These are phyloP conservation scores for Diophrys appendiculata DNA, from an alignment of 73 alveolate genomes.

Conservation along the genomic window DNA sequence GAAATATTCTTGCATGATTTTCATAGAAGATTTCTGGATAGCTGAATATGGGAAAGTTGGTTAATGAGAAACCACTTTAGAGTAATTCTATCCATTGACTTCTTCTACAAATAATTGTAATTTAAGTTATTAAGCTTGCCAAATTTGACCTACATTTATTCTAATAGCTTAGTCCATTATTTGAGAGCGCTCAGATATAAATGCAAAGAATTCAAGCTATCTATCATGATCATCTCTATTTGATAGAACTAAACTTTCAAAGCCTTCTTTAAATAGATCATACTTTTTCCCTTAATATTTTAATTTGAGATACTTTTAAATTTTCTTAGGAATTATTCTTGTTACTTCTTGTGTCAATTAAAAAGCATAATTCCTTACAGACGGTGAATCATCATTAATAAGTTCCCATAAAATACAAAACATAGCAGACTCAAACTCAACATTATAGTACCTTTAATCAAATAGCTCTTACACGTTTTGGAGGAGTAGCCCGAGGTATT, in stretches of 20 bases:
- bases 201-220: background rate
- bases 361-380: background rate
- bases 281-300: background rate
- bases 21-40: background rate
- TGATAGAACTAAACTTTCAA: background rate
- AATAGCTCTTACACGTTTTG: background rate
- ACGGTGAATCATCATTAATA: background rate
- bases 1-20: background rate
- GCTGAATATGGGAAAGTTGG: background rate
- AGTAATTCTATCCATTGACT: background rate
- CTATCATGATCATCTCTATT: background rate
- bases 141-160: background rate
- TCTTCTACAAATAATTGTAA: background rate
- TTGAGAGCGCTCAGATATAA: background rate
- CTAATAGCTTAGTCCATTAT: background rate
- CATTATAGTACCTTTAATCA: background rate
- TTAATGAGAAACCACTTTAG: background rate
- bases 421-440: background rate
- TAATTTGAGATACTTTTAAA: too few relatives aligned
- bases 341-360: background rate
- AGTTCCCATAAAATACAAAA: background rate
- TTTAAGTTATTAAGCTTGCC: background rate
- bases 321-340: background rate
- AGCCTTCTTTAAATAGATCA: background rate
- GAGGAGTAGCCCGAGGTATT: background rate